Evolutionary conservation across 441 rosid species (phyloP).

Genomic region (Raphanus hybrid): DNA sequence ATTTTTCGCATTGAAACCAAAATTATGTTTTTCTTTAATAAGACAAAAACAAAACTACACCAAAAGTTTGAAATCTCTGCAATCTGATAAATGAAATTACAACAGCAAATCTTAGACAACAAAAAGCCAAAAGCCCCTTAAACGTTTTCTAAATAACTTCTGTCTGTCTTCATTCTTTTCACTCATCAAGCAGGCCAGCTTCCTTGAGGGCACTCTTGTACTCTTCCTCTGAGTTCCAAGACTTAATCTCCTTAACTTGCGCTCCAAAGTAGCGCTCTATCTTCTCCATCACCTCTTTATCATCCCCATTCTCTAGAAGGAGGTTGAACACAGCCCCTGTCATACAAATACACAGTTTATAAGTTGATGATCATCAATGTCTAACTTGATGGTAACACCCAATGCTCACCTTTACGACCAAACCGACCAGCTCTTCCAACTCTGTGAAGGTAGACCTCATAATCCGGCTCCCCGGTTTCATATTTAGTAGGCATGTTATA

Average conservation of each 20-base stretch:
- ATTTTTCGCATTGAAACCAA: no score
- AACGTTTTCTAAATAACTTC: background rate
- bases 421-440: conserved; percentile 98
- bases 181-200: conserved; percentile 65
- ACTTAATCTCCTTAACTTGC: conserved; percentile 58
- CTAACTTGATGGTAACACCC: background rate
- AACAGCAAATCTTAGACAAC: conserved; percentile 11
- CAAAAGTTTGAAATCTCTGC: conserved; percentile 6
- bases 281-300: conserved; percentile 63
- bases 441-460: conserved; percentile 92
- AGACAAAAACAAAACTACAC: background rate
- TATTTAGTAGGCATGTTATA: no score
- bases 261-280: conserved; percentile 73
- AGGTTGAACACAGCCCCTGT: conserved; percentile 90
- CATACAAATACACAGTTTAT: background rate
- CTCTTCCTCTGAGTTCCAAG: conserved; percentile 69
- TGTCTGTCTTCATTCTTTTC: background rate
- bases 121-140: background rate
- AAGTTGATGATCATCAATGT: no score
- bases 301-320: conserved; percentile 50
- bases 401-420: conserved; percentile 82
- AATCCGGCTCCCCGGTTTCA: conserved; percentile 54
- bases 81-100: conserved; percentile 9
- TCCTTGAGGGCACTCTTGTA: conserved; percentile 65
- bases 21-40: no score